phyloP scores from a whole-genome alignment of 2,329 filamentous ascomycete species.

The Trichophyton mentagrophytes region DNA sequence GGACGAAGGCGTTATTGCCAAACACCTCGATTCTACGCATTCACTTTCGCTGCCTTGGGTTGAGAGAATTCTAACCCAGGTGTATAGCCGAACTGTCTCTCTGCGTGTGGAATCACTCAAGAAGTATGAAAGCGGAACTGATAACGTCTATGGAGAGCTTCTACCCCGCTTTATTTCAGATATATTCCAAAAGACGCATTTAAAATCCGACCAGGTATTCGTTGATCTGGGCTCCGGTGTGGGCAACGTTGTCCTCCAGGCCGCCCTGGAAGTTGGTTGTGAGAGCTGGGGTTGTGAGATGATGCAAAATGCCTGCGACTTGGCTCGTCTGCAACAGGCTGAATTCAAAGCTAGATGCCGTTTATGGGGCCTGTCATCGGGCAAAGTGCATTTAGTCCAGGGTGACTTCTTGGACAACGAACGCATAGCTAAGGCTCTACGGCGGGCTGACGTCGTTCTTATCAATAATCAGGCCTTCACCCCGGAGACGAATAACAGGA shows the following conservation, averaged over 20 bases:
- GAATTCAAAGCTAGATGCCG: slow-evolving; percentile 78
- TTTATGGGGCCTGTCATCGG: slow-evolving; percentile 76
- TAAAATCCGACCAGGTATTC: slow-evolving; percentile 76
- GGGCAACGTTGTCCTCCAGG: slow-evolving; percentile 88
- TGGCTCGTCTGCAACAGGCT: slow-evolving; percentile 64
- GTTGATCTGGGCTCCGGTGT: slow-evolving; percentile 92
- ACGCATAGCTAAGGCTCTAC: slow-evolving; percentile 58
- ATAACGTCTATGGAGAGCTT: slow-evolving; percentile 91
- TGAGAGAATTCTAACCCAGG: slow-evolving; percentile 70
- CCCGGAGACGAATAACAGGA: slow-evolving; percentile 67
- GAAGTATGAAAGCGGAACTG: slow-evolving; percentile 78
- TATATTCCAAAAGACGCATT: slow-evolving; percentile 63
- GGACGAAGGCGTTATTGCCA: slow-evolving; percentile 56
- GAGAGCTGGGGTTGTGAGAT: slow-evolving; percentile 95
- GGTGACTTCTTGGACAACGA: slow-evolving; percentile 72
- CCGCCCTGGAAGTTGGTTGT: slow-evolving; percentile 82
- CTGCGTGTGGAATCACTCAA: slow-evolving; percentile 72
- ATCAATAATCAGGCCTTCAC: slow-evolving; percentile 98
- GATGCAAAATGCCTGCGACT: slow-evolving; percentile 77
- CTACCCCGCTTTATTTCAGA: slow-evolving; percentile 70
- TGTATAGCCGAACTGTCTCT: slow-evolving; percentile 85
- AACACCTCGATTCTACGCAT: slow-evolving; percentile 56
- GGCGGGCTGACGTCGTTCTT: slow-evolving; percentile 82
- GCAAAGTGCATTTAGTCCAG: slow-evolving; percentile 63
- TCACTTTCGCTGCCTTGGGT: slow-evolving; percentile 59